Conservation (phyloP, 495 filamentous ascomycete genomes). For the Parmelia sp. region DNA sequence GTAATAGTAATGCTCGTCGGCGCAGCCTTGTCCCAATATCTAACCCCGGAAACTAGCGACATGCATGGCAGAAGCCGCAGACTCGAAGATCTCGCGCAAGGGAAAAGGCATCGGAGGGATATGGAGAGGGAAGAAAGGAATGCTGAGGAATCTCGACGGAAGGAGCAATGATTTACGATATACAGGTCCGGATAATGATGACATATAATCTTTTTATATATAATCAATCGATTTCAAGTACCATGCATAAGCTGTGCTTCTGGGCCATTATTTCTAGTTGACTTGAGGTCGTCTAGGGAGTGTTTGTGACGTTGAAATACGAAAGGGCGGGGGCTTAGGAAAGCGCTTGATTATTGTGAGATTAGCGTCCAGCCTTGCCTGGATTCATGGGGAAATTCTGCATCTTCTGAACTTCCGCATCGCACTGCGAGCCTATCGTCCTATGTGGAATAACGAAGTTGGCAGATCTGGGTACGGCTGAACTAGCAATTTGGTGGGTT, state of each 20-base stretch:
- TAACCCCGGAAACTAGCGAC: slow-evolving; percentile 22
- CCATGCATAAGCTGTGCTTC: neutral
- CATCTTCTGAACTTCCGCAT: no score
- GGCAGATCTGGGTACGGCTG: no score
- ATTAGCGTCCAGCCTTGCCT: no score
- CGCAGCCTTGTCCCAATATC: slow-evolving; percentile 9
- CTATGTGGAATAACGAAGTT: no score
- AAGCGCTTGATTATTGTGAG: no score
- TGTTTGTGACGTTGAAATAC: no score
- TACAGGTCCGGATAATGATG: neutral
- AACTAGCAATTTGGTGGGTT: no score
- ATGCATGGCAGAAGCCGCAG: slow-evolving; percentile 14
- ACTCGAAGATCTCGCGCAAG: slow-evolving; percentile 17
- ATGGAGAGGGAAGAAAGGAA: slow-evolving; percentile 10
- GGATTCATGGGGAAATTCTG: no score
- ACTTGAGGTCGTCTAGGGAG: no score
- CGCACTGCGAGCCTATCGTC: no score
- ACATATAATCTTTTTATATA: neutral
- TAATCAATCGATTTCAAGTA: neutral
- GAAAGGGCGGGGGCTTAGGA: no score
- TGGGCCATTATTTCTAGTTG: neutral
- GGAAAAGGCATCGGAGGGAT: slow-evolving; percentile 10
- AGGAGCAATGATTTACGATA: neutral
- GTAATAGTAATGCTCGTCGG: slow-evolving; percentile 23
- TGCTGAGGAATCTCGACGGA: neutral